Evolutionary conservation across 495 filamentous ascomycete genomes (phyloP).

Genomic region (Penicillium longicatenatum): DNA sequence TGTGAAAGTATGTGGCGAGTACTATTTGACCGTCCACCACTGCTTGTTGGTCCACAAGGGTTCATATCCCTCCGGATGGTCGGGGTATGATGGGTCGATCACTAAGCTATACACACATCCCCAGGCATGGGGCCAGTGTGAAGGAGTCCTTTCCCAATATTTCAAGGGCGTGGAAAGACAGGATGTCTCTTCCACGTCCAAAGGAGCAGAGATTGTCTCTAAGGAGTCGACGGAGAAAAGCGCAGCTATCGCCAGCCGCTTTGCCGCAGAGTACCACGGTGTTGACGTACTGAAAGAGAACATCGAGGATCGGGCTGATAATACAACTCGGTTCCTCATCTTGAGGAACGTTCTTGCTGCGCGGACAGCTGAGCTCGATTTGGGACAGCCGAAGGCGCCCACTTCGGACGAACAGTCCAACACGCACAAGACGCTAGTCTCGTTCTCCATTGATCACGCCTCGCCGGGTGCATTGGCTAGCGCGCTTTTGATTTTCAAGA

Average conservation of each 20-base stretch:
- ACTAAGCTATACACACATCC: conserved; percentile 80
- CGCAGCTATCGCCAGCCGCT: conserved; percentile 75
- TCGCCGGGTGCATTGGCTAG: conserved; percentile 78
- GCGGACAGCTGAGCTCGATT: conserved; percentile 19
- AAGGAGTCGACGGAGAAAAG: conserved; percentile 56
- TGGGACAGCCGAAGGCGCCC: conserved; percentile 21
- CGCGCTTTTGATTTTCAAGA: conserved; percentile 75
- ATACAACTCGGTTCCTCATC: conserved; percentile 87
- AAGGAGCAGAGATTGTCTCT: conserved; percentile 74
- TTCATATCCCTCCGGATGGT: conserved; percentile 30
- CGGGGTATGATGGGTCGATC: conserved; percentile 36
- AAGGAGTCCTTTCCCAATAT: conserved; percentile 64
- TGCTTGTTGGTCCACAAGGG: conserved; percentile 65
- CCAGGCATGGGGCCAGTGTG: conserved; percentile 92
- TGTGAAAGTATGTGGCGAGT: conserved; percentile 74
- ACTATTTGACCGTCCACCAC: conserved; percentile 84
- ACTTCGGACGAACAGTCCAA: conserved; percentile 10
- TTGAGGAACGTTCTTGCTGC: conserved; percentile 52
- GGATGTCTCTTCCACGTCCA: conserved; percentile 84
- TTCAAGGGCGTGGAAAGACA: conserved; percentile 73
- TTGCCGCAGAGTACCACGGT: conserved; percentile 68
- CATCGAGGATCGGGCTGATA: conserved; percentile 83
- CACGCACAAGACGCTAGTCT: conserved; percentile 69
- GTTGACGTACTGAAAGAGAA: conserved; percentile 68
- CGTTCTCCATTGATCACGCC: conserved; percentile 80